These are phyloP conservation scores for Periconia sp. DNA, from an alignment of 2,329 filamentous ascomycete species.

Conservation along the genomic window DNA sequence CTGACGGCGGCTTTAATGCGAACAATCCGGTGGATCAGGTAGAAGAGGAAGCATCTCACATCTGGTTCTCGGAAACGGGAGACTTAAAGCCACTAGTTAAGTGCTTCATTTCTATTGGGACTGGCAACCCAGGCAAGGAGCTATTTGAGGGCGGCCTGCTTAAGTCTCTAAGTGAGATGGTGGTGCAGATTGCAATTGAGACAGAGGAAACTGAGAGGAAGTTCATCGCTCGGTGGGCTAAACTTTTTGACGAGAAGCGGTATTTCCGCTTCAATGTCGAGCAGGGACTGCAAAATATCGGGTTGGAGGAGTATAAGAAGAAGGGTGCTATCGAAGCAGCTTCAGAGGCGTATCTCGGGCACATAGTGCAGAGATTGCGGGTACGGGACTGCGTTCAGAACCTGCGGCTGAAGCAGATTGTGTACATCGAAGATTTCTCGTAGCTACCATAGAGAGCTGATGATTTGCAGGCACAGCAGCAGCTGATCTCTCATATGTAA, in stretches of 20 bases:
- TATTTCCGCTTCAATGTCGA: conserved; percentile 19
- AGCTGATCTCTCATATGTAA: neutral
- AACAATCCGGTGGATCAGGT: conserved; percentile 55
- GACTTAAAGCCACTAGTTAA: conserved; percentile 15
- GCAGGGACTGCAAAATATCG: conserved; percentile 13
- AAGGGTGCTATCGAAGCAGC: conserved; percentile 6
- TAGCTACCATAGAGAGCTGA: neutral
- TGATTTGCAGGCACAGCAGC: conserved; percentile 1
- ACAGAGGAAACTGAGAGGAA: conserved; percentile 14
- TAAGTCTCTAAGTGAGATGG: conserved; percentile 4
- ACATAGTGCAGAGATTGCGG: conserved; percentile 3
- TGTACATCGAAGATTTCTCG: conserved; percentile 1
- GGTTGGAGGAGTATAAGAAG: conserved; percentile 12
- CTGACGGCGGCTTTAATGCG: conserved; percentile 44
- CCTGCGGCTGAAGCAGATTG: conserved; percentile 9
- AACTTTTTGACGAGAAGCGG: conserved; percentile 8
- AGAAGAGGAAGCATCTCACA: conserved; percentile 39
- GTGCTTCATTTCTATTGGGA: conserved; percentile 17
- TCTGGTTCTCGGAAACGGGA: conserved; percentile 13
- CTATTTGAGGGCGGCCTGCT: conserved; percentile 11
- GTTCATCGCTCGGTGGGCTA: conserved; percentile 8
- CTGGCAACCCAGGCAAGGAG: conserved; percentile 12
- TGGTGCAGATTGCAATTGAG: conserved; percentile 12
- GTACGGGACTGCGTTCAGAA: conserved; percentile 9
- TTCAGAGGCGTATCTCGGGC: conserved; percentile 5